These are phyloP conservation scores for Ophiostoma piceae DNA, from an alignment of 2,329 filamentous ascomycete species.

Conservation along the genomic window DNA sequence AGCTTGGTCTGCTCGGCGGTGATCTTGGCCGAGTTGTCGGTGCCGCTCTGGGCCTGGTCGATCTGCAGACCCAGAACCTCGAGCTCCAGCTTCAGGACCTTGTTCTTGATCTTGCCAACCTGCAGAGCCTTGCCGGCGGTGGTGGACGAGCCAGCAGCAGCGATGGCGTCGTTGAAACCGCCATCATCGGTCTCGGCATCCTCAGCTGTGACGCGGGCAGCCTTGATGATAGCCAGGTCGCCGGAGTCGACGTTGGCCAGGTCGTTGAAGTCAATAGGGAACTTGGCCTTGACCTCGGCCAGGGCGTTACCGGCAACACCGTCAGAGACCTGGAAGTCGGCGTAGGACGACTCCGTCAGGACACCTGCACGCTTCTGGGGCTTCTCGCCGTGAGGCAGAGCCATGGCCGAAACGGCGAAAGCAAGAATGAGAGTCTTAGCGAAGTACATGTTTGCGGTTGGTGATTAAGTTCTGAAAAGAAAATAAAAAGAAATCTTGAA, in stretches of 20 bases:
- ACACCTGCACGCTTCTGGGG: conserved; percentile 32
- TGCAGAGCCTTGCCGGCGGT: conserved; percentile 43
- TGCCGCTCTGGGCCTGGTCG: conserved; percentile 45
- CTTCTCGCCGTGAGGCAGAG: conserved; percentile 31
- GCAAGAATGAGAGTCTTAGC: conserved; percentile 37
- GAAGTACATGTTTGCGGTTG: conserved; percentile 36
- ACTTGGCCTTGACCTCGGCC: conserved; percentile 49
- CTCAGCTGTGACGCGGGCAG: conserved; percentile 47
- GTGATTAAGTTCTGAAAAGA: conserved; percentile 1
- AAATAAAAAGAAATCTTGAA: neutral
- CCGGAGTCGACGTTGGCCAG: conserved; percentile 42
- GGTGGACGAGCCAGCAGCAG: conserved; percentile 39
- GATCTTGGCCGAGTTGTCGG: conserved; percentile 41
- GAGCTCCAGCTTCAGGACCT: conserved; percentile 53
- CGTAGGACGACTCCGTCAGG: conserved; percentile 33
- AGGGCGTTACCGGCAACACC: conserved; percentile 50
- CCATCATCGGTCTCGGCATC: conserved; percentile 46
- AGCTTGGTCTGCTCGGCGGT: conserved; percentile 47
- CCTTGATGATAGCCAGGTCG: conserved; percentile 48
- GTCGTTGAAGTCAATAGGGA: conserved; percentile 45
- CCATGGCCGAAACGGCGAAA: conserved; percentile 36
- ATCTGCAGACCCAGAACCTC: conserved; percentile 48
- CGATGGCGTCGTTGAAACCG: conserved; percentile 51
- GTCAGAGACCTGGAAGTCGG: conserved; percentile 46
- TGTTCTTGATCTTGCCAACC: conserved; percentile 57